A percentile compares a stretch with the other conserved stretches of the same genome.
Evolutionary conservation across 2,329 filamentous ascomycete species (phyloP).

Genomic region (Colletotrichum ledebouriae): DNA sequence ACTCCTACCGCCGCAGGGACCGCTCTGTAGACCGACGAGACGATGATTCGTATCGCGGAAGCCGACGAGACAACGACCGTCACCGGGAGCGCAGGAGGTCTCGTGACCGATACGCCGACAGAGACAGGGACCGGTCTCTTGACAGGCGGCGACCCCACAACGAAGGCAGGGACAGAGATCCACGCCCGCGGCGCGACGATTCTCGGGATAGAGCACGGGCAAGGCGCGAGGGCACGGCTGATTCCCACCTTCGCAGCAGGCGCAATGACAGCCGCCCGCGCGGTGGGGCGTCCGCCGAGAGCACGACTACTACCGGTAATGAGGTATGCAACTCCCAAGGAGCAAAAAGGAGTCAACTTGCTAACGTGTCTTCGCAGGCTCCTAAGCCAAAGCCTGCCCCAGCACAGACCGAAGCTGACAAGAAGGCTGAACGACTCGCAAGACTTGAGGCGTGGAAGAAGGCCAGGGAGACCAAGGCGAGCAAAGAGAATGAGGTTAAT

Average conservation of each 20-base stretch:
- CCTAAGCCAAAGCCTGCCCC: constrained; percentile 66
- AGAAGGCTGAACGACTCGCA: constrained; percentile 83
- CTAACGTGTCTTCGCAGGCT: constrained; percentile 57
- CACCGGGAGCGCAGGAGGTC: constrained; percentile 74
- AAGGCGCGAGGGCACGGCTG: constrained; percentile 78
- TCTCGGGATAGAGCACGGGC: constrained; percentile 75
- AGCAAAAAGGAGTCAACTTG: background rate
- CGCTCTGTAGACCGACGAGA: constrained; percentile 77
- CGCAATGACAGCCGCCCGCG: constrained; percentile 72
- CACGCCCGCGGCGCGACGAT: constrained; percentile 79
- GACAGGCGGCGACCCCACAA: constrained; percentile 70
- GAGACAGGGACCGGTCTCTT: constrained; percentile 71
- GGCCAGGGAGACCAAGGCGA: constrained; percentile 83
- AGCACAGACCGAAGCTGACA: constrained; percentile 76
- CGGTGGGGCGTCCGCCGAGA: constrained; percentile 64
- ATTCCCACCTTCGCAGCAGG: constrained; percentile 75
- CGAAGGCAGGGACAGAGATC: constrained; percentile 70
- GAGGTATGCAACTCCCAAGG: constrained; percentile 64
- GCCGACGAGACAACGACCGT: constrained; percentile 66
- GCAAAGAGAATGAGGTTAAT: constrained; percentile 77
- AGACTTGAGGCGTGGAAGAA: constrained; percentile 94
- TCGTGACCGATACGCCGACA: constrained; percentile 70
- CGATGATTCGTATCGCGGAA: constrained; percentile 73
- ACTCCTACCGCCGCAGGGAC: constrained; percentile 75
- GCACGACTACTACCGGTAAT: constrained; percentile 62